Base-by-base conservation (phyloP, 2,329 filamentous ascomycete species). In the Parastagonospora nodorum region DNA sequence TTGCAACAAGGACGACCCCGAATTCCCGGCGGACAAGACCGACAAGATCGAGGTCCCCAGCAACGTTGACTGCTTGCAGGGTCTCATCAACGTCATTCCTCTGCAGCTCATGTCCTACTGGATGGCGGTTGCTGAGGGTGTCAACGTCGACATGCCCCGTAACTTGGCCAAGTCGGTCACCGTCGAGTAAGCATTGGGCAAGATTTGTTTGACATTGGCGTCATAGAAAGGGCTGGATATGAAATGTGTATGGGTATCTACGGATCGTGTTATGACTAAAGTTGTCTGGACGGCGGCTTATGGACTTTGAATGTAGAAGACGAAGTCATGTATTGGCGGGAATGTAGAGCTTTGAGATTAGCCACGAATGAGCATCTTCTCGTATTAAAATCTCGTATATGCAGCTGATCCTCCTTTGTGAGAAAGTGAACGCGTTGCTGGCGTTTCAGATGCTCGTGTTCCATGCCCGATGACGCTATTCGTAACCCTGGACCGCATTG, bases 161-260 rank as follows among this genome's bases (percentile, higher is more conserved):
- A 99, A 99, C 82, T 80, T 99, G 79, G 94, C 94, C 76, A 99
- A 99, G 86, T 96, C 92, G 58, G 94, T 99, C 60, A 99, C 94
- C 59, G 94, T 99, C 64, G 94, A 99, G 85, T 99, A 93, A 82
- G 72, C 42, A 27, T 29, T 19, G 51, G 49, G 39, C 38, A 42
- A 53, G 36, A 57, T 47, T 35, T 31, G 38, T 35, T 50, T 61
- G 42, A 45, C 41, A 45, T 58, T 53, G 48, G 55, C 50, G 55
- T 53, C 53, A 43, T 45, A 51, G 50, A 57, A 48, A 51, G 55
- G 37, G 50, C 54, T 63, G 59, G 61, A 58, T 57, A 61, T 59
- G 55, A 60, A 46, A 38, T 48, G 45, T 48, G 45, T 60, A 56
- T 60, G 68, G 59, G 54, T 61, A 48, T 38, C 32, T 42, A 27